Evolutionary conservation across 345 rosid genomes (phyloP).

Genomic region (Moringa oleifera): DNA sequence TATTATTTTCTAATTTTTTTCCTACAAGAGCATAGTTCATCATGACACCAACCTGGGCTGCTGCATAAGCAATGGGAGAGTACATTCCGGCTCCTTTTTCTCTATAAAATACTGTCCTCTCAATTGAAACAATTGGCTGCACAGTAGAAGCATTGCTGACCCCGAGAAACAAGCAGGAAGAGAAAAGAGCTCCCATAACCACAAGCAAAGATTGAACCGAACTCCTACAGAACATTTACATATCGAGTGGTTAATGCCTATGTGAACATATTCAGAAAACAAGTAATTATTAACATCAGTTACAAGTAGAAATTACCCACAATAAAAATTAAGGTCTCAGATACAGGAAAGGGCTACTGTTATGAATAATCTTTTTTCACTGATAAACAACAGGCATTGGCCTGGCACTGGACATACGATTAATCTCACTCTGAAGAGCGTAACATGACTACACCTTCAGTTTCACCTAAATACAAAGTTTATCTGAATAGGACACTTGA

Average conservation of each 20-base stretch:
- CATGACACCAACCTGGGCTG: conserved; percentile 52
- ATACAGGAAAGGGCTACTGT: not conserved
- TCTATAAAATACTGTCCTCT: conserved; percentile 85
- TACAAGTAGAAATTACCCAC: not conserved
- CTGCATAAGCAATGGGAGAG: conserved; percentile 67
- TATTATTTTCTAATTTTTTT: no score
- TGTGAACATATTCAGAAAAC: not conserved
- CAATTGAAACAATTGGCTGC: conserved; percentile 85
- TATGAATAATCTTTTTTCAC: not conserved
- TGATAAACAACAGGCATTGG: not conserved
- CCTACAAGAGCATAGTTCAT: not conserved
- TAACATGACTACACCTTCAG: no score
- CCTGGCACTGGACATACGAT: not conserved
- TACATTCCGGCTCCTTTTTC: conserved; percentile 93
- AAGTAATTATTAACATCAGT: not conserved
- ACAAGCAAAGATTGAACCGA: conserved; percentile 51
- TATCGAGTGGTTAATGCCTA: not conserved
- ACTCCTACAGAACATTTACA: conserved; percentile 22
- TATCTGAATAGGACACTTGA: not conserved
- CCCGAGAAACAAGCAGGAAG: conserved; percentile 79
- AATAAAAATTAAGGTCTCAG: not conserved
- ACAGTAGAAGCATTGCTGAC: conserved; percentile 83
- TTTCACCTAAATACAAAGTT: not conserved
- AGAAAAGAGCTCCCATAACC: conserved; percentile 84
- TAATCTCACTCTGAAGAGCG: not conserved